phyloP scores from a whole-genome alignment of 139 green algal species.

The Pseudopediastrum boryanum region DNA sequence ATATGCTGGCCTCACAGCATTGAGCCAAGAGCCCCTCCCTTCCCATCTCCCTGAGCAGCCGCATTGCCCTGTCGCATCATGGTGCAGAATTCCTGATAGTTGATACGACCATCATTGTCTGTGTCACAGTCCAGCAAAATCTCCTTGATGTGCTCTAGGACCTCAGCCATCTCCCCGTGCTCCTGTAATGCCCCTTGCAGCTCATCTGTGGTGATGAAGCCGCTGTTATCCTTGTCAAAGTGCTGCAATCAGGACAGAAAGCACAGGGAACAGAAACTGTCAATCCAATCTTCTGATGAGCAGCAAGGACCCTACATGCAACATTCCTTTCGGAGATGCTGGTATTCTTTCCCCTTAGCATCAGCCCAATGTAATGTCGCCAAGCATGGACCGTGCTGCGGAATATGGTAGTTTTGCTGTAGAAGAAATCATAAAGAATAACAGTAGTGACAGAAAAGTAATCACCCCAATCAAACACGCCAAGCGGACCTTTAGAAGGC shows the following conservation, averaged over 20 bases:
- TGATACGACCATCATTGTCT: constrained; percentile 66
- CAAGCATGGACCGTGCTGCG: background rate
- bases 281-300: background rate
- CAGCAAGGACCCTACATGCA: too few species aligned
- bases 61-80: constrained; percentile 58
- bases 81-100: constrained; percentile 76
- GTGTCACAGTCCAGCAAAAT: constrained; percentile 69
- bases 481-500: too few species aligned
- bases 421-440: too few species aligned
- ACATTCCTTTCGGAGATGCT: background rate
- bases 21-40: too few species aligned
- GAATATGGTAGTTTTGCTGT: background rate
- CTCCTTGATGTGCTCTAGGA: constrained; percentile 37
- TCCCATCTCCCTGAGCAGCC: too few species aligned
- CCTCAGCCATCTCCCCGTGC: constrained; percentile 7
- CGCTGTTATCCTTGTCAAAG: constrained; percentile 52
- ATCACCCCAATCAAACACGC: too few species aligned
- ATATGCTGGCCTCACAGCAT: too few species aligned
- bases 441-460: too few species aligned
- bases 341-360: background rate
- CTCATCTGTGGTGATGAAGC: constrained; percentile 54
- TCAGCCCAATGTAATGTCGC: background rate
- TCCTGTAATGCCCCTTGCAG: constrained; percentile 38
- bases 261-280: background rate
- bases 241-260: background rate